Base-by-base conservation (phyloP, 495 filamentous ascomycete genomes). In the Venustampulla echinocandica region DNA sequence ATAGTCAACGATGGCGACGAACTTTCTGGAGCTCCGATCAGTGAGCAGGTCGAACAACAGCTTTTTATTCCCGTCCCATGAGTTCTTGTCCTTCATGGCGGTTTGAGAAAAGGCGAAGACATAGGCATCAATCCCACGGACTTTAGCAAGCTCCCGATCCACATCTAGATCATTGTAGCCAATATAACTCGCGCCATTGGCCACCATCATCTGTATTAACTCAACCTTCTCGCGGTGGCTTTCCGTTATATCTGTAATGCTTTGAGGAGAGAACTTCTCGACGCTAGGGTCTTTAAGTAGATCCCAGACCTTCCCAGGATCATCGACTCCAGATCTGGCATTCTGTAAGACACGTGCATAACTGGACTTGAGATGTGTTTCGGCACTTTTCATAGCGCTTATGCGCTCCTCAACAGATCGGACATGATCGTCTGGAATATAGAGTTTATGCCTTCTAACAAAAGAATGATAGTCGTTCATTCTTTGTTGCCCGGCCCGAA, bases 391-490 rank as follows among this genome's bases (percentile, higher is more conserved):
- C 4, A 18, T 14, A 13, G 2, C 17, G 1, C 28, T 17, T 10
- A 50, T 27, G 2, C 19, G 18, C 4, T 34, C 14, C 10, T 18
- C 5, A 10, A 63, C 50, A 5, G 21, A 2, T 13, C 46, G 17
- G 1, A 49, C 5, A 20, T 55, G 45, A 17, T 40, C 35, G 2
- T 20, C 11, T 13, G 54, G 35, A 1, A 60, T 15, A 28, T 40
- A 51, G 10, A 15, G 15, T 9, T 27, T 11, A 18, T 52, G 19
- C 1, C n/a, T 19, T n/a, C 10, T 13, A 36, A 55, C 28, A 11
- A 27, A 39, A 10, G 70, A 68, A 17, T 57, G 45, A 15, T 64
- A 63, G 9, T 48, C 50, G 34, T 53, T 56, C 23, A 48, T 11
- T 23, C 32, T 34, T 17, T n/a, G 47, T 37, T 52, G 56, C 3